Base-by-base conservation (phyloP, 2,329 filamentous ascomycete species). In the Verticillium isaacii region DNA sequence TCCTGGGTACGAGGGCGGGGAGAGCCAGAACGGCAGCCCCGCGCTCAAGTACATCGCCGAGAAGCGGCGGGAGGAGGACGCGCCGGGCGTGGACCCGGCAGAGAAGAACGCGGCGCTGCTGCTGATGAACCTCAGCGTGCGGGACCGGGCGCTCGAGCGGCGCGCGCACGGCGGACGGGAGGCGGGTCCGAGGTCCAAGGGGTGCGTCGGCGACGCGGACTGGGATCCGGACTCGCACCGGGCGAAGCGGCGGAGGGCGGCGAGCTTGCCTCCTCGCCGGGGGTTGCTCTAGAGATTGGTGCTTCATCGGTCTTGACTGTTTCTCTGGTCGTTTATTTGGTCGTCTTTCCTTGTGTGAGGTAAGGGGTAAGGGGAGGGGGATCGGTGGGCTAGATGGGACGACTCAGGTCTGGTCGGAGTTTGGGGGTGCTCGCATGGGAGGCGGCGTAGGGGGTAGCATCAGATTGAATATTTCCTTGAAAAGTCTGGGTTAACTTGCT, bases 31-130 rank as follows among this genome's bases (percentile, higher is more conserved):
- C 50, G 66, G 60, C 23, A 69, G 65, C 61, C 67, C 66, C 2
- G 59, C 66, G 2, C 60, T 62, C 6, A 65, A 58, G 57, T 45
- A 60, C 23, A 41, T 58, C 37, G 55, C 62, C 4, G 50, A 63
- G 12, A 19, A 32, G 45, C 39, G 57, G 54, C 52, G 45, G 32
- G 63, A 64, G 41, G 64, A 66, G 58, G 58, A 63, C 39, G 58
- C 45, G 41, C 58, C 58, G n/a, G 60, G 64, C 17, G 61, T 60
- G 29, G 68, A 64, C 8, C 74, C 74, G 0, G 71, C 70, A 14
- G 77, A 82, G 58, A 79, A 77, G 67, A 80, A 79, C 55, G 81
- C 80, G 1, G 81, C 81, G 19, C 70, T 79, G 62, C 68, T 81
- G 6, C 68, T 83, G 41, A 77, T 83, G 78, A 79, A 80, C 59